A percentile compares a stretch with the other conserved stretches of the same genome.
Conservation (phyloP, 2,329 filamentous ascomycete genomes). For the Triangularia setosa region DNA sequence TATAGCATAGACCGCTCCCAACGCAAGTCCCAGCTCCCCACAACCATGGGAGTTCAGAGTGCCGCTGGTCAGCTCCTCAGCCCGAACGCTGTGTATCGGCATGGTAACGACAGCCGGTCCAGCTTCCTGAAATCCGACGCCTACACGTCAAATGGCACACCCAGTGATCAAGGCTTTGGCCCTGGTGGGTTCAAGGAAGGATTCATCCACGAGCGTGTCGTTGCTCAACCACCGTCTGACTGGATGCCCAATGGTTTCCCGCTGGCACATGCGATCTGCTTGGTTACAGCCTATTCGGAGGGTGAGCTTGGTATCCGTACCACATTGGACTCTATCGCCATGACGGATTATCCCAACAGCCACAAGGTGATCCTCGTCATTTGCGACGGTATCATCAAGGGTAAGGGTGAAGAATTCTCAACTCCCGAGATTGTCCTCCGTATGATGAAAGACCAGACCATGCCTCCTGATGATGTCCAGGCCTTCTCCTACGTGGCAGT, state of each 20-base stretch:
- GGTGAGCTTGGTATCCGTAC: conserved; percentile 89
- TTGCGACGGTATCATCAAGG: conserved; percentile 97
- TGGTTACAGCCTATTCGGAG: conserved; percentile 97
- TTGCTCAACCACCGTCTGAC: conserved; percentile 92
- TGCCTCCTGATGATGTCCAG: conserved; percentile 75
- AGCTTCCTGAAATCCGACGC: conserved; percentile 63
- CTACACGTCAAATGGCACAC: conserved; percentile 50
- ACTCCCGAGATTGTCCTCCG: conserved; percentile 85
- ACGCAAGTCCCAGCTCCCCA: conserved; percentile 58
- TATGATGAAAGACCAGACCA: conserved; percentile 92
- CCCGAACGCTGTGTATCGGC: conserved; percentile 67
- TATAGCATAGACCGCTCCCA: conserved; percentile 67
- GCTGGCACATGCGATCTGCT: conserved; percentile 84
- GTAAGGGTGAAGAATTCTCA: conserved; percentile 78
- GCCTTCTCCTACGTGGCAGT: conserved; percentile 96
- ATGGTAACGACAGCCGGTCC: conserved; percentile 57
- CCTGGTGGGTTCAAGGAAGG: conserved; percentile 59
- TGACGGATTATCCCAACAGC: conserved; percentile 98
- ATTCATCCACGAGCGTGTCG: conserved; percentile 92
- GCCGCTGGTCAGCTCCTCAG: conserved; percentile 69
- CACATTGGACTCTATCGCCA: conserved; percentile 92
- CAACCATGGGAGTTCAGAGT: conserved; percentile 91
- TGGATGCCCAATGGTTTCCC: conserved; percentile 98
- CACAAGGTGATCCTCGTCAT: conserved; percentile 96
- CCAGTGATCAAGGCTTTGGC: conserved; percentile 65